Evolutionary conservation across 139 green algal genomes (phyloP).

Genomic region (Coelastrella sp.): DNA sequence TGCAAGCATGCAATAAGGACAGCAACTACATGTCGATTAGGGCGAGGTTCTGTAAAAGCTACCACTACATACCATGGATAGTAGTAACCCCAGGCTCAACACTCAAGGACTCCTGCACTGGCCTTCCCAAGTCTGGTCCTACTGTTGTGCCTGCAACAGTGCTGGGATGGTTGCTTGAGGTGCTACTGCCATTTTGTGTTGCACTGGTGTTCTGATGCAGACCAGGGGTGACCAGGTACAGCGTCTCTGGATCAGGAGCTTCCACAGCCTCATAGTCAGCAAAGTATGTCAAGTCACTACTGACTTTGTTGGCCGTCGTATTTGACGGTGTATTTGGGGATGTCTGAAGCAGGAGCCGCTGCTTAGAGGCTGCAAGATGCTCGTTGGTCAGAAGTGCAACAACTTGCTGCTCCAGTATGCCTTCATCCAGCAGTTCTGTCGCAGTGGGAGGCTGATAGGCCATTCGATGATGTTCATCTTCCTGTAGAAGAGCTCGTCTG

Average conservation of each 20-base stretch:
- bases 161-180: neutral
- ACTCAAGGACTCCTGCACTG: conserved; percentile 41
- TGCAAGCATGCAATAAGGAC: neutral
- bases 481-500: neutral
- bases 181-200: neutral
- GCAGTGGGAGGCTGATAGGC: neutral
- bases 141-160: neutral
- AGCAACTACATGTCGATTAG: neutral
- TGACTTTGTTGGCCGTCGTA: too few species aligned
- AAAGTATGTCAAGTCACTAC: neutral
- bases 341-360: too few species aligned
- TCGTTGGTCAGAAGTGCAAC: too few species aligned
- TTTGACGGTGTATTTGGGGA: neutral
- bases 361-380: too few species aligned
- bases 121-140: conserved; percentile 3
- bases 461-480: neutral
- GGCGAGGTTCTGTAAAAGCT: too few species aligned
- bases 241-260: neutral
- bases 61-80: conserved; percentile 26
- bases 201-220: neutral
- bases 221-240: neutral
- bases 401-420: neutral
- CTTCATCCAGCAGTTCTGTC: neutral
- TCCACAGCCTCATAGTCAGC: conserved; percentile 2
- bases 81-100: conserved; percentile 18